These are phyloP conservation scores for Boletus pseudopeckii DNA, from an alignment of 768 basidiomycete genomes.

Conservation along the genomic window DNA sequence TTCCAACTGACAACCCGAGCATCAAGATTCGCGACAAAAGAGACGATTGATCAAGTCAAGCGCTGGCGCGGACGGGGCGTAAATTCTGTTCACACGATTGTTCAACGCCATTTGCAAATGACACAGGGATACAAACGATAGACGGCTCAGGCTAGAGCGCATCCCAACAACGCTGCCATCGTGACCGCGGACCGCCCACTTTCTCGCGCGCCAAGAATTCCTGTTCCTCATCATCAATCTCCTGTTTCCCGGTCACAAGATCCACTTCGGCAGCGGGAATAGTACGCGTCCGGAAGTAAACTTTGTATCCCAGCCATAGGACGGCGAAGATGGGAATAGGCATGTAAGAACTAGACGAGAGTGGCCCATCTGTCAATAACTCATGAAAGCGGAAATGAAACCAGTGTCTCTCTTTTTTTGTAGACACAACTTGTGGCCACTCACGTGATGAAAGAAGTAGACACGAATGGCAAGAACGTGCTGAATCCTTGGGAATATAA, in stretches of 20 bases:
- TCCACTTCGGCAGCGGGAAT: conserved; percentile 50
- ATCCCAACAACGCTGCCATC: conserved; percentile 11
- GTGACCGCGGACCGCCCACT: conserved; percentile 34
- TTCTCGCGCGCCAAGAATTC: conserved; percentile 46
- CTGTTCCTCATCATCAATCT: conserved; percentile 60
- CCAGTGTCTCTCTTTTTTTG: not conserved
- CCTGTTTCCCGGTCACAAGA: conserved; percentile 53
- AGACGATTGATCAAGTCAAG: no score
- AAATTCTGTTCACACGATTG: no score
- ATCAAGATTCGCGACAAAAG: no score
- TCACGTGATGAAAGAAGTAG: conserved; percentile 60
- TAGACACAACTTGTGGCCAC: no score
- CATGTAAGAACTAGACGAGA: conserved; percentile 10
- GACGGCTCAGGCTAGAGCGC: not conserved
- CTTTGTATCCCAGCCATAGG: conserved; percentile 19
- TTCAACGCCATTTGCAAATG: no score
- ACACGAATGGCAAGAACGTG: conserved; percentile 39
- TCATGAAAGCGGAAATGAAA: conserved; percentile 26
- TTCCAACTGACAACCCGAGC: no score
- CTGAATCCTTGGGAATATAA: conserved; percentile 17
- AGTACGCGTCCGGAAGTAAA: conserved; percentile 20
- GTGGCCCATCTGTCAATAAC: conserved; percentile 7
- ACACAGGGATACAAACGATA: no score
- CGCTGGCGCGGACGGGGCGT: no score
- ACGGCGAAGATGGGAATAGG: conserved; percentile 15